Percentiles rank a stretch among this genome's conserved stretches.
These are phyloP conservation scores for Dactylellina haptotyla DNA, from an alignment of 2,329 filamentous ascomycete species.

Conservation along the genomic window DNA sequence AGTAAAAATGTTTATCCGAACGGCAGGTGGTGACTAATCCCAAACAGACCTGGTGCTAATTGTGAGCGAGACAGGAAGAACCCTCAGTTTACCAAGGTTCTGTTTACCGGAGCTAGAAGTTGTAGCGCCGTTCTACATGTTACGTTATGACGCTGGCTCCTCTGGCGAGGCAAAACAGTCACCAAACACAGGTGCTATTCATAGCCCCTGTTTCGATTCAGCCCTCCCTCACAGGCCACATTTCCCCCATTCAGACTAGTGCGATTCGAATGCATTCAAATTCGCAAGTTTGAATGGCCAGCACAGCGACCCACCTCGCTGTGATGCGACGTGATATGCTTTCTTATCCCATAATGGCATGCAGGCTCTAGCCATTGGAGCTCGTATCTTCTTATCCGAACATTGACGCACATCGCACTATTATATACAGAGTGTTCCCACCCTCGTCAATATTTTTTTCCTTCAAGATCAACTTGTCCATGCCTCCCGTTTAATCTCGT, in stretches of 20 bases:
- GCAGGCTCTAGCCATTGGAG: slow-evolving; percentile 14
- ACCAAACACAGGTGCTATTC: slow-evolving; percentile 43
- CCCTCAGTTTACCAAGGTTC: too few relatives aligned
- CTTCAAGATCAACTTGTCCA: slow-evolving; percentile 12
- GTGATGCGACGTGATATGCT: slow-evolving; percentile 52
- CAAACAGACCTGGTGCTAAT: background rate
- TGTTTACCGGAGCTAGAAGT: slow-evolving; percentile 14
- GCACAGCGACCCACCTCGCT: slow-evolving; percentile 33
- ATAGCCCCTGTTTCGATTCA: slow-evolving; percentile 53
- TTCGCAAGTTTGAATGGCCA: slow-evolving; percentile 42
- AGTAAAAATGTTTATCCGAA: slow-evolving; percentile 6
- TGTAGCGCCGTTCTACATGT: slow-evolving; percentile 37
- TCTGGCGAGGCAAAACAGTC: slow-evolving; percentile 23
- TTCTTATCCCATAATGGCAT: slow-evolving; percentile 28
- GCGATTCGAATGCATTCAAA: too few relatives aligned
- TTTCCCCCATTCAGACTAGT: slow-evolving; percentile 31
- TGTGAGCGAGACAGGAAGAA: background rate
- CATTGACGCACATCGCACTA: slow-evolving; percentile 16
- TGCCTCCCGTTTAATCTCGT: slow-evolving; percentile 30
- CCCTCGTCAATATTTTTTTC: slow-evolving; percentile 7
- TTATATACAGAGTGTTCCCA: slow-evolving; percentile 22
- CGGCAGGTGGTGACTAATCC: slow-evolving; percentile 2
- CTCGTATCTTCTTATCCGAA: slow-evolving; percentile 47
- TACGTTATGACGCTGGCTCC: slow-evolving; percentile 44
- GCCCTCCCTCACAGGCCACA: slow-evolving; percentile 10